Evolutionary conservation across 208 protist genomes (phyloP), one percentile per base, ranked within the genome.

Genomic region (Blastocrithidia nonstop): DNA sequence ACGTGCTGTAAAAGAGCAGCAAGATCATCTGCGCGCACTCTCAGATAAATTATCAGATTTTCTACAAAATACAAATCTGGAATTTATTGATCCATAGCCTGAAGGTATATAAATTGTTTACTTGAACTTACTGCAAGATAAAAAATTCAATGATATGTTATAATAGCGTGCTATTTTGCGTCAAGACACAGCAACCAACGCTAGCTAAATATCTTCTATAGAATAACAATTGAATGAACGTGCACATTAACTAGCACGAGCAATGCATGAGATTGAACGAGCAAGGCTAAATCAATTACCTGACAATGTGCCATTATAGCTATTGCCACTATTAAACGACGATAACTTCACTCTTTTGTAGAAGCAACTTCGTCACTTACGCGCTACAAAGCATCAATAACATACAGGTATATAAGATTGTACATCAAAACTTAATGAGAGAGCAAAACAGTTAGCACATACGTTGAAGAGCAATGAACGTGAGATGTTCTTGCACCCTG

Each of bases 261-360:
- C 36, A 8, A 67, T 81, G 54, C 73, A 81, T 50, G 63, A 37
- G 1, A 44, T 54, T 25, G 73, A 84, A 52, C 66, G 78, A 0
- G 22, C 9, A 22, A 84, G 66, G 27, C 71, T 84, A 15, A 55
- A 81, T 45, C 43, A 23, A 0, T 44, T 54, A 0, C 67, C 65
- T 5, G 63, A 65, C 15, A 49, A 50, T 16, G 47, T 83, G 0
- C 73, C 72, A 1, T 50, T 78, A 1, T 62, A 47, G 1, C 35
- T 76, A n/a, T 35, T 83, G 26, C 61, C 70, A 13, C 53, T 88
- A 9, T 67, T 83, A 42, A 51, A 48, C 0, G 67, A 88, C 37
- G 66, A 53, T 4, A 28, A 46, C 25, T 76, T 83, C 32, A 44
- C 27, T 20, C 8, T 32, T 1, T 50, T 67, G 51, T 71, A 87